phyloP scores from a whole-genome alignment of 2,329 filamentous ascomycete genomes.

The Colletotrichum sp. region DNA sequence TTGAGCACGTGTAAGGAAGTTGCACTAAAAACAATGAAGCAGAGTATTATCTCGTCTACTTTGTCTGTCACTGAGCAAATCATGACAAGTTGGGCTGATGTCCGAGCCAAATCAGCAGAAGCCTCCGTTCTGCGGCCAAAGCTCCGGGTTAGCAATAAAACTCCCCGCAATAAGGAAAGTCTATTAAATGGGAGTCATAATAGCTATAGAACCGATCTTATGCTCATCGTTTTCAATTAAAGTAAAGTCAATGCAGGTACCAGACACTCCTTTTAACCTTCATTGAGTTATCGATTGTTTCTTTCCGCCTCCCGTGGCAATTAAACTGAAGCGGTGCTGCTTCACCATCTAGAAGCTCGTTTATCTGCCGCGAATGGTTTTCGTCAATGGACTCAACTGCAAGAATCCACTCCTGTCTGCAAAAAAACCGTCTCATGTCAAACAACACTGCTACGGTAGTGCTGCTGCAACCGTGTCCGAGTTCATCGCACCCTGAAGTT shows the following conservation, averaged over 20 bases:
- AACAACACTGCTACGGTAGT: neutral
- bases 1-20: neutral
- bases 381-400: neutral
- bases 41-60: neutral
- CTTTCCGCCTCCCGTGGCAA: neutral
- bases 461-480: neutral
- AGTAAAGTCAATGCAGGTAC: neutral
- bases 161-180: neutral
- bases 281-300: neutral
- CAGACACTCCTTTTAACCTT: neutral
- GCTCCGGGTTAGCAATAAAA: neutral
- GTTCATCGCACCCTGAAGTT: neutral
- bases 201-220: neutral
- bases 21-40: neutral
- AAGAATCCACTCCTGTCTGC: neutral
- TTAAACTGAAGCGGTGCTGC: neutral
- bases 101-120: neutral
- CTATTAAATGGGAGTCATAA: neutral
- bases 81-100: neutral
- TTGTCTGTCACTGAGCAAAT: neutral
- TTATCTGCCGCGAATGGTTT: neutral
- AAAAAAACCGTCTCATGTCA: neutral
- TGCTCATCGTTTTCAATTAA: neutral
- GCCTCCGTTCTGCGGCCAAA: neutral
- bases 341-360: neutral